phyloP scores from a whole-genome alignment of 768 basidiomycete genomes.

The Boletus huronensis region DNA sequence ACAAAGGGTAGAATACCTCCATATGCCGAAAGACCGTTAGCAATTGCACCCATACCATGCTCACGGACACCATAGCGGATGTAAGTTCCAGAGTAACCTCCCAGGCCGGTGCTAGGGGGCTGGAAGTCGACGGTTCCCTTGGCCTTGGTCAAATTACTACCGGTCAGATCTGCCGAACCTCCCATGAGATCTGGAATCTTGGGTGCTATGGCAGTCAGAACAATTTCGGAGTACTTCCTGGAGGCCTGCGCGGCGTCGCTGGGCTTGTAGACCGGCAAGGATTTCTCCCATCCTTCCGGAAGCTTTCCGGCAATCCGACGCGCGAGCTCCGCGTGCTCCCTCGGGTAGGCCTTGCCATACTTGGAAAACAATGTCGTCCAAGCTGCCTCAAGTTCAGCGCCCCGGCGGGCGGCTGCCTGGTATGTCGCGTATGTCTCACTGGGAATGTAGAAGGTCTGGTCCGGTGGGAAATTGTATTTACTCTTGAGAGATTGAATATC shows the following conservation, averaged over 20 bases:
- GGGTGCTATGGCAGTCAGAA: conserved; percentile 70
- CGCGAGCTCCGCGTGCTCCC: conserved; percentile 80
- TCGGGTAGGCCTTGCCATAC: conserved; percentile 78
- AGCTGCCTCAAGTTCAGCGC: conserved; percentile 65
- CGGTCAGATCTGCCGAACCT: conserved; percentile 90
- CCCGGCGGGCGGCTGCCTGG: conserved; percentile 61
- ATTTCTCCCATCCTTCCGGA: conserved; percentile 83
- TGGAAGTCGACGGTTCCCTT: conserved; percentile 90
- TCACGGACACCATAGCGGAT: conserved; percentile 97
- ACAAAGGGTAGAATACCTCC: conserved; percentile 89
- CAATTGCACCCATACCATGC: conserved; percentile 95
- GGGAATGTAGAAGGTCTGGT: conserved; percentile 76
- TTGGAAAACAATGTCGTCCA: conserved; percentile 69
- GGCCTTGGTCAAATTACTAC: conserved; percentile 87
- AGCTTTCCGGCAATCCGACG: conserved; percentile 83
- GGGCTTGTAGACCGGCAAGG: conserved; percentile 80
- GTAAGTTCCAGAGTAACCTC: conserved; percentile 82
- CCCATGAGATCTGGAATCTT: conserved; percentile 82
- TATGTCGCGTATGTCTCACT: conserved; percentile 69
- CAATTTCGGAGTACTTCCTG: conserved; percentile 90
- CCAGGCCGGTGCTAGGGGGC: conserved; percentile 78
- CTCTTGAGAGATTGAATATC: conserved; percentile 81
- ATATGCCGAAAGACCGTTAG: conserved; percentile 86
- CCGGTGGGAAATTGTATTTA: conserved; percentile 78
- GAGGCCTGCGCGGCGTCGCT: conserved; percentile 83